A percentile compares a stretch with the other conserved stretches of the same genome.
Conservation (phyloP, 2,329 filamentous ascomycete species). For the Claviceps humidiphila region DNA sequence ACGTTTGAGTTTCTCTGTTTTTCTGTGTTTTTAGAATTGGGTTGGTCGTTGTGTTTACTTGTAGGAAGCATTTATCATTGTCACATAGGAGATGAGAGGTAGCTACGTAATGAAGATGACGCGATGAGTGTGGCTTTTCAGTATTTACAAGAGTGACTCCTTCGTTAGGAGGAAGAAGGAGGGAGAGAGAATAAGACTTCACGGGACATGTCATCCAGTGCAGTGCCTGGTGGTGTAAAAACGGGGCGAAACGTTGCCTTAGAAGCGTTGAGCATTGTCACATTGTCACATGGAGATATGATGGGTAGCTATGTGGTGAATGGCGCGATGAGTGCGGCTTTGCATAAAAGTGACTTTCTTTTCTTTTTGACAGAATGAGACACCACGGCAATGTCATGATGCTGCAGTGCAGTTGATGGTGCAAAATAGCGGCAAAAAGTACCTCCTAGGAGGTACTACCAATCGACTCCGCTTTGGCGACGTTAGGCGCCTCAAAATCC, state of each 20-base stretch:
- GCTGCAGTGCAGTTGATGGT: too few relatives aligned
- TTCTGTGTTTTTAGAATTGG: not conserved
- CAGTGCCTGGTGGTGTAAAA: too few relatives aligned
- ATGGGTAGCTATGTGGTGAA: not conserved
- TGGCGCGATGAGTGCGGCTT: not conserved
- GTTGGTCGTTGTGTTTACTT: not conserved
- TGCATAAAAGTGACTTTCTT: not conserved
- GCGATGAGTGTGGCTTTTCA: not conserved
- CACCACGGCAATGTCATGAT: too few relatives aligned
- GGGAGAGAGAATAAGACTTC: too few relatives aligned
- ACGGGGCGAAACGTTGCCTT: too few relatives aligned
- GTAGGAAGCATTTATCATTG: slow-evolving; percentile 4
- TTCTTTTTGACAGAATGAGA: not conserved
- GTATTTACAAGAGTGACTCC: not conserved
- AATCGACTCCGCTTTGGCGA: too few relatives aligned
- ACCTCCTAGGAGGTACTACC: too few relatives aligned
- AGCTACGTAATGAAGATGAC: not conserved
- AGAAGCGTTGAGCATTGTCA: slow-evolving; percentile 4
- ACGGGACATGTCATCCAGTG: too few relatives aligned
- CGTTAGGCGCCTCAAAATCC: not conserved
- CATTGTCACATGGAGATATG: slow-evolving; percentile 2
- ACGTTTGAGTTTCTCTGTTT: too few relatives aligned
- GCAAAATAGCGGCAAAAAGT: too few relatives aligned
- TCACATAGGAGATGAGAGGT: slow-evolving; percentile 2
- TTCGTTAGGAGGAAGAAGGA: not conserved